phyloP scores from a whole-genome alignment of 306 rosid species.

The Acacia melanoxylon region DNA sequence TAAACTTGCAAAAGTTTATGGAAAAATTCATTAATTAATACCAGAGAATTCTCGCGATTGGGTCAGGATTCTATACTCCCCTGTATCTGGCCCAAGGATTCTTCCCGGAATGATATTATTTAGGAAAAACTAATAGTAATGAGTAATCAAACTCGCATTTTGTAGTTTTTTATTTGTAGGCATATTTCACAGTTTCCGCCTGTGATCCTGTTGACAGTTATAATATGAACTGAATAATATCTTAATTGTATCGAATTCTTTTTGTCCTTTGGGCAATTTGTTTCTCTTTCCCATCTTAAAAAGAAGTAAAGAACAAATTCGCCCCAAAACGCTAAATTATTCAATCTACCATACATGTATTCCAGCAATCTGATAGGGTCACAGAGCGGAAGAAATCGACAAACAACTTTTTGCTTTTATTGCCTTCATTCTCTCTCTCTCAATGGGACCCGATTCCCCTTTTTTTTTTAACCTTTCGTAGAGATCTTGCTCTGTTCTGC shows the following conservation, averaged over 20 bases:
- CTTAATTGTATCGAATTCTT: not conserved
- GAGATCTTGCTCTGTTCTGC: slow-evolving; percentile 43
- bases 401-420: not conserved
- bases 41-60: too few relatives aligned
- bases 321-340: not conserved
- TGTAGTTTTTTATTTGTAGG: not conserved
- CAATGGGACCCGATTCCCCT: not conserved
- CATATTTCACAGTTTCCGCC: not conserved
- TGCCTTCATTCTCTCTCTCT: not conserved
- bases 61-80: too few relatives aligned
- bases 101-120: too few relatives aligned
- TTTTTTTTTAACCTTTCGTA: not conserved
- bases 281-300: not conserved
- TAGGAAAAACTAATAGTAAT: too few relatives aligned
- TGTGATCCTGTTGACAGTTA: too few relatives aligned
- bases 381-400: not conserved
- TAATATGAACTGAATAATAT: not conserved
- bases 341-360: not conserved
- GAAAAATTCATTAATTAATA: too few relatives aligned
- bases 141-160: too few relatives aligned
- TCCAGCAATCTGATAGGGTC: not conserved
- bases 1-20: too few relatives aligned
- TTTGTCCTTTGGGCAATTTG: not conserved
- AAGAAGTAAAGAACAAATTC: not conserved
- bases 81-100: too few relatives aligned